These are phyloP conservation scores for Xerocomus potaroensis DNA, from an alignment of 768 basidiomycete genomes.

Conservation along the genomic window DNA sequence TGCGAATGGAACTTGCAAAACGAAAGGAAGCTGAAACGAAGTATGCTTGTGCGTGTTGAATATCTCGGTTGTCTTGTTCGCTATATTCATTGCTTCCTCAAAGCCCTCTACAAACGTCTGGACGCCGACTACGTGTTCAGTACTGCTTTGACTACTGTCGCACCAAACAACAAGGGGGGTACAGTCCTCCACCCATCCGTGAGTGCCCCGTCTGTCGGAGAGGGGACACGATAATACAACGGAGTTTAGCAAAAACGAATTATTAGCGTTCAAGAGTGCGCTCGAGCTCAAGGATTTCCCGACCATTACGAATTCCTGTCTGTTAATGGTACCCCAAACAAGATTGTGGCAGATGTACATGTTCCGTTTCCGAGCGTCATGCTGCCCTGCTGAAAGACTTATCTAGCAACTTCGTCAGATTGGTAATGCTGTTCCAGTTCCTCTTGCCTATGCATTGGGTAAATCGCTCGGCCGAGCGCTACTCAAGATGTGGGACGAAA, in stretches of 20 bases:
- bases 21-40: slow-evolving; percentile 22
- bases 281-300: slow-evolving; percentile 76
- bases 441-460: slow-evolving; percentile 62
- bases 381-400: background rate
- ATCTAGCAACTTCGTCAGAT: slow-evolving; percentile 70
- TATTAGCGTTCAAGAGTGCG: slow-evolving; percentile 61
- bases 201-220: slow-evolving; percentile 8
- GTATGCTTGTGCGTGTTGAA: slow-evolving; percentile 24
- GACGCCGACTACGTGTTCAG: slow-evolving; percentile 50
- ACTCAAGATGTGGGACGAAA: slow-evolving; percentile 41
- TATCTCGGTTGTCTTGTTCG: background rate
- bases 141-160: slow-evolving; percentile 57
- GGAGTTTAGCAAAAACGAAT: slow-evolving; percentile 72
- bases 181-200: slow-evolving; percentile 45
- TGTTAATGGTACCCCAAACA: slow-evolving; percentile 30
- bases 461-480: slow-evolving; percentile 42
- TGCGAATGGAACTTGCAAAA: slow-evolving; percentile 37
- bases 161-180: slow-evolving; percentile 48
- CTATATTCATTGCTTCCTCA: slow-evolving; percentile 7
- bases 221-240: background rate
- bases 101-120: slow-evolving; percentile 56
- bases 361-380: background rate
- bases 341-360: slow-evolving; percentile 51
- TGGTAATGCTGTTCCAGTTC: slow-evolving; percentile 76
- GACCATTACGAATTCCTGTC: slow-evolving; percentile 65